These are phyloP conservation scores for Paragyromitra xinjiangensis DNA, from an alignment of 495 filamentous ascomycete genomes.

Conservation along the genomic window DNA sequence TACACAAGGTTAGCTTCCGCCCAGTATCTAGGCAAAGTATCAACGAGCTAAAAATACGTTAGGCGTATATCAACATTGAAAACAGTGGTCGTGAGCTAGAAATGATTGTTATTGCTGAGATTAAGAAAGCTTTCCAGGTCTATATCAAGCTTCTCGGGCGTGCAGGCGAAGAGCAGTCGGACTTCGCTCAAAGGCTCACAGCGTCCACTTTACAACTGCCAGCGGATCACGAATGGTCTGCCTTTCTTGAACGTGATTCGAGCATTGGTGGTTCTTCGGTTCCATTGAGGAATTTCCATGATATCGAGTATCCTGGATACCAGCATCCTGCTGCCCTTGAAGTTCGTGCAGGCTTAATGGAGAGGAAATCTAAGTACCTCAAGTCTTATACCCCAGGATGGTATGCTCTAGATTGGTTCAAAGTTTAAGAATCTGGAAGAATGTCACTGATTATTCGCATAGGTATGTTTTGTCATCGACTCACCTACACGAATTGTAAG, in stretches of 20 bases:
- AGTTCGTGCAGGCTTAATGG: conserved; percentile 86
- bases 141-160: conserved; percentile 88
- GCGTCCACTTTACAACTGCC: conserved; percentile 85
- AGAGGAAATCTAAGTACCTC: conserved; percentile 97
- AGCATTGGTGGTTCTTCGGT: conserved; percentile 88
- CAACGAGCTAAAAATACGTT: conserved; percentile 52
- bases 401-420: conserved; percentile 64
- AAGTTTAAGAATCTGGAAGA: not conserved
- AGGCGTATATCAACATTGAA: conserved; percentile 96
- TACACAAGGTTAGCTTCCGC: conserved; percentile 75
- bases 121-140: conserved; percentile 95
- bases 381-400: conserved; percentile 98
- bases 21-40: not conserved
- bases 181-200: conserved; percentile 82
- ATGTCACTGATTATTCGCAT: conserved; percentile 58
- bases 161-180: conserved; percentile 83
- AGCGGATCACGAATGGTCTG: conserved; percentile 88
- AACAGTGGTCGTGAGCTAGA: conserved; percentile 93
- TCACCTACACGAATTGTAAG: conserved; percentile 96
- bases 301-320: conserved; percentile 92
- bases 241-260: conserved; percentile 82
- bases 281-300: conserved; percentile 77
- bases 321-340: conserved; percentile 87
- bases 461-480: conserved; percentile 98
- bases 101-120: conserved; percentile 93